Base-by-base conservation (phyloP, 2,329 filamentous ascomycete genomes). In the Curvularia hawaiiensis region DNA sequence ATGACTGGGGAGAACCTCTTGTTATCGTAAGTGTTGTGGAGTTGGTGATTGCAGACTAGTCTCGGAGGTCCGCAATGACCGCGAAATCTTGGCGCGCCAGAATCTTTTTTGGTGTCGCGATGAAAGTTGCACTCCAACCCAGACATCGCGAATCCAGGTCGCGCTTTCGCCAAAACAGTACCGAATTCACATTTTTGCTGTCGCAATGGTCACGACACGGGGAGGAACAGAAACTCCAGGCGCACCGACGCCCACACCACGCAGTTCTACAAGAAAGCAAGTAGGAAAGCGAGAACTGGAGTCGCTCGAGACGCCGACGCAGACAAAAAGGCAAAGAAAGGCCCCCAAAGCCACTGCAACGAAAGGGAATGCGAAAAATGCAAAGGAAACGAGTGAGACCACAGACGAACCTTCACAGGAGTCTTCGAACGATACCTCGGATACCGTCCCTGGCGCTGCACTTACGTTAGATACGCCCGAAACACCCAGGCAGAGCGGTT, bases 171-270 rank as follows among this genome's bases (percentile, higher is more conserved):
- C 38, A 38, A 22, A n/a, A 48, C 30, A 64, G 50, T n/a, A 45
- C 46, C 31, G 55, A 63, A 48, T 26, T 58, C 12, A 30, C 10
- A 46, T n/a, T 18, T 50, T 41, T 14, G 54, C 60, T 49, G 48
- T 52, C 58, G 61, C 61, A 39, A 76, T 76, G 74, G 74, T 76
- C 50, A 73, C 71, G 6, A 75, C 72, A 28, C 68, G 73, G 55
- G 65, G 70, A 58, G 74, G 71, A 12, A 69, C 68, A 39, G 67
- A 66, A 50, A 70, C 67, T 26, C 67, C 67, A 9, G 65, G 67
- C 38, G 66, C 61, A 10, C 51, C 55, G 33, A 54, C 51, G 40
- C 55, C 55, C 18, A 73, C 71, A 33, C 69, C 66, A 49, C 62
- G 58, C 40, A 71, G 68, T 52, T 68, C 72, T 33, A 56, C 56